Conservation (phyloP, 2,329 filamentous ascomycete genomes). For the Magnaporthiopsis rhizophila region DNA sequence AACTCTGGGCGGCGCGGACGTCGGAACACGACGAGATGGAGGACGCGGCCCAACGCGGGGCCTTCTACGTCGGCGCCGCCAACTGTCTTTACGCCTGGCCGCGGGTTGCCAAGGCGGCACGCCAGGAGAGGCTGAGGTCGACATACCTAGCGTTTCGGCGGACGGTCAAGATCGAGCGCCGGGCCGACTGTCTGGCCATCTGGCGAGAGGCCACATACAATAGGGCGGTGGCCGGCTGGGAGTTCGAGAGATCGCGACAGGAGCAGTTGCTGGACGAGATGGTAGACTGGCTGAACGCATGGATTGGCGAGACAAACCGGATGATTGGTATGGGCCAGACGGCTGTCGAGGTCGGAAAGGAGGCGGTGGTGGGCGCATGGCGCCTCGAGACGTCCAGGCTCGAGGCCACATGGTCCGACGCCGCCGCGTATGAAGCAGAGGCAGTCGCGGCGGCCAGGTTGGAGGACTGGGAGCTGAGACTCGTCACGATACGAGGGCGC, state of each 20-base stretch:
- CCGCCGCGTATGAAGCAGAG: slow-evolving; percentile 12
- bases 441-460: slow-evolving; percentile 8
- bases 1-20: slow-evolving; percentile 4
- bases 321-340: slow-evolving; percentile 11
- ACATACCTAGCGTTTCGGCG: slow-evolving; percentile 14
- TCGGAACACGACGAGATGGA: slow-evolving; percentile 8
- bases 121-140: slow-evolving; percentile 13
- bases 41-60: slow-evolving; percentile 13
- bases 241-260: slow-evolving; percentile 10
- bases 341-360: slow-evolving; percentile 14
- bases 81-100: slow-evolving; percentile 14
- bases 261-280: slow-evolving; percentile 8
- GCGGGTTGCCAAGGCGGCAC: slow-evolving; percentile 8
- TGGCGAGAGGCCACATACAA: slow-evolving; percentile 10
- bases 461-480: slow-evolving; percentile 17
- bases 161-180: slow-evolving; percentile 12
- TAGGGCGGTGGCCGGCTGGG: slow-evolving; percentile 4
- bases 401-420: slow-evolving; percentile 9
- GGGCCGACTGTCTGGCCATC: slow-evolving; percentile 9
- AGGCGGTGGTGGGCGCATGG: slow-evolving; percentile 14
- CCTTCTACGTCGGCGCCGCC: slow-evolving; percentile 15
- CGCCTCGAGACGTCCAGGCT: background rate
- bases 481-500: slow-evolving; percentile 14
- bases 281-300: slow-evolving; percentile 12
- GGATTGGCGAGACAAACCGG: slow-evolving; percentile 17